Base-by-base conservation (phyloP, 345 rosid species). In the Sonneratia alba region DNA sequence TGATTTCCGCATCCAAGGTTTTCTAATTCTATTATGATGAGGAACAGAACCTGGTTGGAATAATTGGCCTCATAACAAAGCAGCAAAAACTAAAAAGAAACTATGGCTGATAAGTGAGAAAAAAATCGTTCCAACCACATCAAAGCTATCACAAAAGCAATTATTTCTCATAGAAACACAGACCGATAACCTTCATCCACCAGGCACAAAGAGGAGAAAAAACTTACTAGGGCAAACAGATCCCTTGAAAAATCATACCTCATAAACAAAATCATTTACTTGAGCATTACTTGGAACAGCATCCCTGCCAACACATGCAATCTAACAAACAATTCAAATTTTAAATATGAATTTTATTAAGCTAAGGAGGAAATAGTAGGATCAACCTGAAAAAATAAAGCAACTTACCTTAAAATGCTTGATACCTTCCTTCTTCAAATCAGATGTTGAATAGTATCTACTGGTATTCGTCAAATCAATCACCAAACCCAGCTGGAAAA, bases 401-500 rank as follows among this genome's bases (percentile, higher is more conserved):
- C 7, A 70, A 38, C 56, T 71, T 70, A 88, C 99, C 96, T 92
- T 96, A 71, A 96, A 90, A 80, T 96, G 85, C 80, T 96, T 96
- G 69, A 96, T 96, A 71, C 92, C 96, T 8, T 88, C 93, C 75
- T 78, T 91, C 87, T 89, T 88, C 84, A 96, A 81, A 78, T 92
- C 98, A 34, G 71, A 5, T 18, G 89, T 76, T 74, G 83, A 77
- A 82, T 96, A 96, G 85, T 96, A 92, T 57, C 96, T 96, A 40
- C 82, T 77, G 59, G 99, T 92, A 85, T 96, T 96, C 64, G 99
- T 96, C 85, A 96, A 84, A 88, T 96, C 99, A 73, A 96, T 92
- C 79, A 96, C 99, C 74, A 96, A 82, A 75, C 97, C 99, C 79
- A 96, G 91, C 99, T 96, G 91, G 75, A 77, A 70, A 68, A 67